Evolutionary conservation across 352 stramenopile genomes (phyloP).

Genomic region (Phytopythium cucurbitacearum): DNA sequence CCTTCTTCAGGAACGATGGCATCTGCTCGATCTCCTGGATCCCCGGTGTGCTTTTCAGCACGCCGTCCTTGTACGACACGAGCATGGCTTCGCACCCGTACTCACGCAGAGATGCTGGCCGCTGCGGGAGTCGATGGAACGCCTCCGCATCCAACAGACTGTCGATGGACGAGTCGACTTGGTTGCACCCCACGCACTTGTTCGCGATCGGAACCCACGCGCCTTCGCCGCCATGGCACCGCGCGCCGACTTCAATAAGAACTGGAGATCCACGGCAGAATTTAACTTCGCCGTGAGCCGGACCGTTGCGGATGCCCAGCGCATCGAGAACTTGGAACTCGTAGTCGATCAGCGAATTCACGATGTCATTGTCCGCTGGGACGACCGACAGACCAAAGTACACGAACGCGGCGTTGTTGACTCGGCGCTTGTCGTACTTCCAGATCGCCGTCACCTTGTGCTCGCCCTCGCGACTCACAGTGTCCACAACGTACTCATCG

Average conservation of each 20-base stretch:
- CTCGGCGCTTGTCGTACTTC: conserved; percentile 96
- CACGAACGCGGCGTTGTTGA: conserved; percentile 94
- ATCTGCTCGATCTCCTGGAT: conserved; percentile 90
- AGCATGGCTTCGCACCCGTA: conserved; percentile 93
- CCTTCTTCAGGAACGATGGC: conserved; percentile 90
- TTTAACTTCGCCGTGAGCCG: conserved; percentile 82
- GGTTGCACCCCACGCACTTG: conserved; percentile 92
- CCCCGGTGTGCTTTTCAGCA: conserved; percentile 88
- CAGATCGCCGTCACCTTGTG: conserved; percentile 96
- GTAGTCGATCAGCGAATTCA: conserved; percentile 84
- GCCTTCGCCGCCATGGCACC: conserved; percentile 95
- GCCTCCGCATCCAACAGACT: conserved; percentile 56
- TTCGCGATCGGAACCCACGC: conserved; percentile 91
- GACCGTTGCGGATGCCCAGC: conserved; percentile 68
- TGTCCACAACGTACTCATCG: conserved; percentile 96
- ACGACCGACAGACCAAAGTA: conserved; percentile 89
- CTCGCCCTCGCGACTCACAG: conserved; percentile 88
- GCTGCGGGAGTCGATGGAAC: conserved; percentile 61
- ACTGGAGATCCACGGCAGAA: conserved; percentile 84
- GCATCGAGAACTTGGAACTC: conserved; percentile 77
- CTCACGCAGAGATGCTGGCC: conserved; percentile 61
- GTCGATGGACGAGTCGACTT: conserved; percentile 90
- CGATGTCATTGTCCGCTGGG: conserved; percentile 40
- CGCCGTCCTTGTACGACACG: conserved; percentile 89
- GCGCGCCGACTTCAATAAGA: conserved; percentile 94